These are phyloP conservation scores for Metarhizium robertsii DNA, from an alignment of 2,329 filamentous ascomycete genomes.

Conservation along the genomic window DNA sequence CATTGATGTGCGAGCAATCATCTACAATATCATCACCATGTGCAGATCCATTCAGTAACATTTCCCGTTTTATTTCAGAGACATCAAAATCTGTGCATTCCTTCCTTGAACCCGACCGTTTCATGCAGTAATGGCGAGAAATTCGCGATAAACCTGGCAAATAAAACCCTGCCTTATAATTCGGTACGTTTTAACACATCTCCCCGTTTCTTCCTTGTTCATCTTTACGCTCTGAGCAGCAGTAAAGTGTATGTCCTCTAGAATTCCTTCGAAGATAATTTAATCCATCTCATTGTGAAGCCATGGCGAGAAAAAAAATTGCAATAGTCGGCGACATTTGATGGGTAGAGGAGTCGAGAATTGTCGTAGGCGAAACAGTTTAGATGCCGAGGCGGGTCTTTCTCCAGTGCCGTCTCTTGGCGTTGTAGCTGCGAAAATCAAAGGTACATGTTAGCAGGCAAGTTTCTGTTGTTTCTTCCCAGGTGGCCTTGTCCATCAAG, in stretches of 20 bases:
- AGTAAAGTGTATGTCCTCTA: conserved; percentile 12
- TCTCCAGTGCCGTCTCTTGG: conserved; percentile 99
- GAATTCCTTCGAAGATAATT: conserved; percentile 11
- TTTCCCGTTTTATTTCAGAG: conserved; percentile 10
- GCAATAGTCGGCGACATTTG: conserved; percentile 2
- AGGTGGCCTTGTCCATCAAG: background rate
- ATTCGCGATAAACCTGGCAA: conserved; percentile 22
- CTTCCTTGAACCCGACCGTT: conserved; percentile 38
- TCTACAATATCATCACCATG: background rate
- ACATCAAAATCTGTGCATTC: conserved; percentile 28
- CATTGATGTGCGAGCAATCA: background rate
- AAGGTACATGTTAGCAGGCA: background rate
- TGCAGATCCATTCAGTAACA: conserved; percentile 2
- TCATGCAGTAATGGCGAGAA: conserved; percentile 34
- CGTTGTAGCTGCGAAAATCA: conserved; percentile 74
- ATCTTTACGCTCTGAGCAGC: conserved; percentile 13
- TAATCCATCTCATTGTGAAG: conserved; percentile 15
- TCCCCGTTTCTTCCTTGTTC: background rate
- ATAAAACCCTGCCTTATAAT: conserved; percentile 19
- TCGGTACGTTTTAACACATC: conserved; percentile 13
- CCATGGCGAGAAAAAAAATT: conserved; percentile 15
- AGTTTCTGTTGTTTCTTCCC: background rate
- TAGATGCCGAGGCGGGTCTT: conserved; percentile 99
- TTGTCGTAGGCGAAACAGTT: conserved; percentile 38
- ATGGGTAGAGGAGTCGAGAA: conserved; percentile 1